Percentiles rank a stretch among this genome's conserved stretches.
Conservation (phyloP, 2,329 filamentous ascomycete species). For the Exophiala xenobiotica region DNA sequence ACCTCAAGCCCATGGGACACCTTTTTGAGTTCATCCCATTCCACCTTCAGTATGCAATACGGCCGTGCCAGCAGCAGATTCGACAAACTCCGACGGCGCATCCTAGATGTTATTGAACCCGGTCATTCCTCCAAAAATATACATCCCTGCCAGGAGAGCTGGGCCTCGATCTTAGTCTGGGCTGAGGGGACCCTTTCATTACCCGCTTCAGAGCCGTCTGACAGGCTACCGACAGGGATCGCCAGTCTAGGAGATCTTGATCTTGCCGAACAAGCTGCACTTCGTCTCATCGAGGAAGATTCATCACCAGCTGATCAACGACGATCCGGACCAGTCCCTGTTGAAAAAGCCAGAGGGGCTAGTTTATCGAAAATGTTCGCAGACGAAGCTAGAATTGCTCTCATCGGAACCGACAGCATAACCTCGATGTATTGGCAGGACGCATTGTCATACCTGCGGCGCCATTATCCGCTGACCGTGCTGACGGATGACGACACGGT, state of each 20-base stretch:
- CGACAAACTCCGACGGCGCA: constrained; percentile 23
- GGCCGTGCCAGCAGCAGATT: constrained; percentile 23
- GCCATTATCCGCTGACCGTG: constrained; percentile 57
- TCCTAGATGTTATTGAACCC: constrained; percentile 27
- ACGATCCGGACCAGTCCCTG: neutral
- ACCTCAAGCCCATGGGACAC: constrained; percentile 50
- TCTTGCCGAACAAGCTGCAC: constrained; percentile 21
- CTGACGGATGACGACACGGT: constrained; percentile 62
- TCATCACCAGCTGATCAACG: neutral
- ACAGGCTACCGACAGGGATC: neutral
- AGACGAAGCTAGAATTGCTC: constrained; percentile 16
- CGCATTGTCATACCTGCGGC: constrained; percentile 70
- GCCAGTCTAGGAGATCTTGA: constrained; percentile 15
- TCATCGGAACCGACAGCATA: constrained; percentile 23
- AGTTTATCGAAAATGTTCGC: constrained; percentile 21
- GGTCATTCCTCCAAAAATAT: constrained; percentile 28
- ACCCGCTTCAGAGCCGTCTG: too few species aligned
- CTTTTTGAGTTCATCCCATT: constrained; percentile 23
- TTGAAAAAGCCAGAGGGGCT: neutral
- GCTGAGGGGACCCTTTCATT: constrained; percentile 15
- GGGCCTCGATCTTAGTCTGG: constrained; percentile 20
- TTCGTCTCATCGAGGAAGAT: constrained; percentile 22
- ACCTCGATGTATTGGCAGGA: constrained; percentile 64
- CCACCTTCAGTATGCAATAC: constrained; percentile 25
- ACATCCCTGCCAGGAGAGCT: constrained; percentile 28